These are phyloP conservation scores for Boletus patriciae DNA, from an alignment of 768 basidiomycete species.

Conservation along the genomic window DNA sequence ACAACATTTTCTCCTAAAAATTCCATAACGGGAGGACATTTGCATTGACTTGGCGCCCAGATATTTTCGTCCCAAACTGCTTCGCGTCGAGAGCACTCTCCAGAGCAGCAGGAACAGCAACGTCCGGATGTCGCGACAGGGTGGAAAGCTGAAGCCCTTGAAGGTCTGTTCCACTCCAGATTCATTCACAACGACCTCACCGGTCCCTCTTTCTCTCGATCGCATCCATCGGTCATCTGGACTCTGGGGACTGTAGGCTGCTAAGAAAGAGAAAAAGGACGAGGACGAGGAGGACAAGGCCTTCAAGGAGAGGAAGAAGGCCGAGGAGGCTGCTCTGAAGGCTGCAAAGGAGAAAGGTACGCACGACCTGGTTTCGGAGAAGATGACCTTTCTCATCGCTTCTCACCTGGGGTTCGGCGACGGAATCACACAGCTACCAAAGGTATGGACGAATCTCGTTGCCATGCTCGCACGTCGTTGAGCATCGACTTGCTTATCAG, in stretches of 20 bases:
- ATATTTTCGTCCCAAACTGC: conserved; percentile 5
- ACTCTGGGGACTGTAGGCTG: conserved; percentile 50
- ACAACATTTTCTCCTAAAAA: background rate
- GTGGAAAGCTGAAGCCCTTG: conserved; percentile 84
- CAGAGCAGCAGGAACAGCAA: background rate
- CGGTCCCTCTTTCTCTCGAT: background rate
- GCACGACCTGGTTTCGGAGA: conserved; percentile 15
- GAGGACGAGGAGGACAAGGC: conserved; percentile 68
- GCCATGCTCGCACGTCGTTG: conserved; percentile 6
- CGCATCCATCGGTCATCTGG: background rate
- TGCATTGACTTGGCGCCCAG: background rate
- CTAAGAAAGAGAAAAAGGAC: conserved; percentile 80
- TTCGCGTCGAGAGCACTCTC: background rate
- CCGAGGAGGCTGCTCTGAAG: conserved; percentile 71
- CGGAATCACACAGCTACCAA: conserved; percentile 25
- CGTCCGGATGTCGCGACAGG: conserved; percentile 53
- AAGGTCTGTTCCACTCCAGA: conserved; percentile 49
- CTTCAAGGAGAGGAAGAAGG: conserved; percentile 77
- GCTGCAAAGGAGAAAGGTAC: conserved; percentile 70
- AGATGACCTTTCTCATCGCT: background rate
- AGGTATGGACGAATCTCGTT: conserved; percentile 22
- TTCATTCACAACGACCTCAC: background rate
- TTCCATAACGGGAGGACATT: conserved; percentile 9
- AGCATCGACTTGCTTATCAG: conserved; percentile 34
- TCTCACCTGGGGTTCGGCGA: background rate